Base-by-base conservation (phyloP, 805 yeast genomes). In the Candida dajiaensis region DNA sequence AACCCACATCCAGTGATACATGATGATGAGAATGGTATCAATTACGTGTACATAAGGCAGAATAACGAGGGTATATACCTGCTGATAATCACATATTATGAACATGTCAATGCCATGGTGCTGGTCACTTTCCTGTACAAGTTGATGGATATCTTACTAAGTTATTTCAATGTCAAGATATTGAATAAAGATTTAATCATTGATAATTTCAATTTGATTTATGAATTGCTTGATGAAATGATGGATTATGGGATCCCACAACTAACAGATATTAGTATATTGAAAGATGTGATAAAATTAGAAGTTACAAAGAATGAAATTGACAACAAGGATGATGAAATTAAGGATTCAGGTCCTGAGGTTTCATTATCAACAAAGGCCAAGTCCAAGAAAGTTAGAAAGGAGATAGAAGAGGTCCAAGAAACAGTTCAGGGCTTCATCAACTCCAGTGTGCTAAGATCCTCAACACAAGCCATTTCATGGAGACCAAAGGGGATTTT, bases 401-500 rank as follows among this genome's bases (percentile, higher is more conserved):
- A 38, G 4, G 50, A 45, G 15, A 26, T 40, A 9, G 42, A 36
- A 13, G 21, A 20, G 3, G 26, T 13, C 1, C 21, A 26, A 18
- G 41, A 67, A 36, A 57, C 60, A n/a, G 56, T 23, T 3, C 42
- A 50, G n/a, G 33, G 42, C 11, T 56, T 52, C 29, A 71, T 84
- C 50, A 85, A 85, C 58, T 78, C 87, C 29, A 76, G 88, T 38
- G 81, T 92, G 15, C 75, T 89, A 3, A 76, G 89, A 52, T 82
- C 95, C 0, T 77, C 89, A 16, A 84, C 89, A 11, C 83, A 80
- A 57, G 78, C 85, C 12, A 80, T 90, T 4, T 83, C 92, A 21
- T 90, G 97, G 97, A 78, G 98, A 64, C 86, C 92, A 37, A 94
- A 86, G 52, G 97, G 97, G 11, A 87, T 90, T 21, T 77, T 76